Evolutionary conservation across 1,284 basidiomycete species (phyloP), one percentile per base, ranked within the genome.

Genomic region (Schizophyllum amplum): DNA sequence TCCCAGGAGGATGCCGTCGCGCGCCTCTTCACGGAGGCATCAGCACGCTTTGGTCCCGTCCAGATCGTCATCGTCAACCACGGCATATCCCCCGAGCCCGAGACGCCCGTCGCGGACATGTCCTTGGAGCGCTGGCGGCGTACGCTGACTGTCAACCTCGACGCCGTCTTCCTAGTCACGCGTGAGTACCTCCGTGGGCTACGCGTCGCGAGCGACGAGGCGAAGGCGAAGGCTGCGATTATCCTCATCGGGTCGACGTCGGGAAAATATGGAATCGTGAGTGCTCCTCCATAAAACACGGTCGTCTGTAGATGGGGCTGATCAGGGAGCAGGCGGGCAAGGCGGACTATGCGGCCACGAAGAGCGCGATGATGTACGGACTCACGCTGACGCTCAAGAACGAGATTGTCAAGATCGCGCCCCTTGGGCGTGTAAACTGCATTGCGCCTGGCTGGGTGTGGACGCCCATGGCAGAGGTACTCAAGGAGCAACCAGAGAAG

Each of bases 361-460:
- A 83, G 69, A 83, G 81, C 60, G 80, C 82, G 1, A 76, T 91
- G 72, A 89, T 89, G 84, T 84, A 87, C 60, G 88, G 87, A 0
- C 68, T 90, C 47, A 80, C 81, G 1, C 71, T 84, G 59, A 77
- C 82, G 2, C 73, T 90, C 60, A 90, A 90, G 70, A 90, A 90
- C 66, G 88, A 91, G 68, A 90, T 90, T 57, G 87, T 90, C 25
- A 81, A 82, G 67, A 82, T 89, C 60, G 86, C 86, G 0, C 85
- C 87, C 0, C 74, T 68, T 52, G 88, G 78, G 0, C 75, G 88
- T 13, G 86, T 89, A n/a, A 90, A 90, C 61, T 76, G 76, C 54
- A 75, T 90, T 21, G 84, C 80, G 0, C 88, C 87, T 5, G 87
- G 87, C 5, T 90, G 86, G 86, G 82, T 84, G 4, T 75, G 69